Evolutionary conservation across 345 rosid species (phyloP), one percentile per base, ranked within the genome.

Genomic region (Dimocarpus longan): DNA sequence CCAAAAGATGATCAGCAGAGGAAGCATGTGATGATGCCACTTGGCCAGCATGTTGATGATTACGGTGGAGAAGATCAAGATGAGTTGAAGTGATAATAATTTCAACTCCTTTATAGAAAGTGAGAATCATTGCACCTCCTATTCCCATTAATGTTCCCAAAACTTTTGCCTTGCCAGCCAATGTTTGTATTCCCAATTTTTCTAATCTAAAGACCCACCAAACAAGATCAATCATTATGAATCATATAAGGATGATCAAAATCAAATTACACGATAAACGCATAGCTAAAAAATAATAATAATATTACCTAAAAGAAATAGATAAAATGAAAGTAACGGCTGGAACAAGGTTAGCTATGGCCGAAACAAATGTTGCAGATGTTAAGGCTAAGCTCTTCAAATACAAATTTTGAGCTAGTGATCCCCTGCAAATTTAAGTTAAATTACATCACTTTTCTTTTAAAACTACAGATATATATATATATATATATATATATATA

Each of bases 121-220:
- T 87, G 62, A 92, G 80, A 0, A 88, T 54, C 90, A 89, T 89
- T 12, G 91, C 93, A 16, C 96, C 93, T 6, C 81, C 76, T 2
- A 92, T 77, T 21, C 92, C 92, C n/a, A 87, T 12, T 63, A 85
- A 15, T 48, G 93, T 92, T 42, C 96, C 96, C 3, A 78, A 32
- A 44, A 90, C 82, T 70, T 89, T 92, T 44, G 90, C 90, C 70
- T 83, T 85, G 13, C 93, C 90, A 18, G 86, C 82, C 0, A 3
- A 5, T 8, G 81, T 81, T 21, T 76, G 59, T 2, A 88, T 56
- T 32, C 57, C 82, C 66, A 88, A 40, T 67, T 74, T 90, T 85
- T 92, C 93, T 78, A 88, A 43, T 73, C 93, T 91, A 71, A 39
- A 10, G 67, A 9, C 24, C 26, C 60, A 11, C 6, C 16, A 54